These are phyloP conservation scores for Helotiales sp. DNA, from an alignment of 2,329 filamentous ascomycete species.

Conservation along the genomic window DNA sequence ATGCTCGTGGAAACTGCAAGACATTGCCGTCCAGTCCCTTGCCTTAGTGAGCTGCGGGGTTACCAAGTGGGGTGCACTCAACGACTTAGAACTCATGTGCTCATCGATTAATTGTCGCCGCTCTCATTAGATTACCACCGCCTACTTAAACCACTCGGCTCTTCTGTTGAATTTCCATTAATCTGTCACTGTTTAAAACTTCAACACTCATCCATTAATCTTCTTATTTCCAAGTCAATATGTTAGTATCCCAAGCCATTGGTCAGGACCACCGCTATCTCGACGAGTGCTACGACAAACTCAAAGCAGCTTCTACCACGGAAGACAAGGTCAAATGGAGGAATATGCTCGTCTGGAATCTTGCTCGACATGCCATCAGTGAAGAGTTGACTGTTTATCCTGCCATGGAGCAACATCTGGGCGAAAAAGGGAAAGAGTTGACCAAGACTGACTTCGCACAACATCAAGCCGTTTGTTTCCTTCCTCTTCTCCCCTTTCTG, in stretches of 20 bases:
- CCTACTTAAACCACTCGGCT: too few relatives aligned
- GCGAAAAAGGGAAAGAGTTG: constrained; percentile 48
- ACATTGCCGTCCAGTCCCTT: not conserved
- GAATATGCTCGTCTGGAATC: constrained; percentile 56
- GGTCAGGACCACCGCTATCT: constrained; percentile 47
- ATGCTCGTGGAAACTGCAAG: not conserved
- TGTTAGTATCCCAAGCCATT: constrained; percentile 41
- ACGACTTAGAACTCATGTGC: not conserved
- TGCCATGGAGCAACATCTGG: constrained; percentile 55
- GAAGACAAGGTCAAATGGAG: constrained; percentile 49
- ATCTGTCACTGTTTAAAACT: too few relatives aligned
- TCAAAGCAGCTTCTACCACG: constrained; percentile 45
- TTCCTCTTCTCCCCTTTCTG: not conserved
- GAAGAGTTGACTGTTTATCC: constrained; percentile 60
- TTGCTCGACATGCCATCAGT: constrained; percentile 53
- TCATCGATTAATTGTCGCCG: not conserved
- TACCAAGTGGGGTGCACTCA: not conserved
- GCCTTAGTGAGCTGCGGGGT: not conserved
- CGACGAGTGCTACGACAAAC: constrained; percentile 49
- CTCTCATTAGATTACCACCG: too few relatives aligned
- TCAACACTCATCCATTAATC: not conserved
- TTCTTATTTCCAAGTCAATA: not conserved
- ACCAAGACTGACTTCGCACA: constrained; percentile 55
- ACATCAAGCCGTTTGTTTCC: constrained; percentile 44
- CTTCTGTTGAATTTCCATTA: too few relatives aligned